Conservation (phyloP, 441 rosid genomes). For the Mallotus repandus region DNA sequence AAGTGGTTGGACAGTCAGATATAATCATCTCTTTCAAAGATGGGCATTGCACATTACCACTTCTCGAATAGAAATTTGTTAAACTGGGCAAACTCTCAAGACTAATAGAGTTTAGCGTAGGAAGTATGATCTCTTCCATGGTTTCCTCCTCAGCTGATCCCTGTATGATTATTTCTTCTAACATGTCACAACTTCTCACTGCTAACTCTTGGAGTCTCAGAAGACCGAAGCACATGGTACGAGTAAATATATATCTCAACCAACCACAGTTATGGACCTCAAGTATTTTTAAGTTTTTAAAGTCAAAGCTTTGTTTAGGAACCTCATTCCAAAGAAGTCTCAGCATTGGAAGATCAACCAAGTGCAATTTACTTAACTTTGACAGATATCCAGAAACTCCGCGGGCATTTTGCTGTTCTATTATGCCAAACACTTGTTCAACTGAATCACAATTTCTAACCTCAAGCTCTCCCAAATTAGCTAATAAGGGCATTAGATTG, state of each 20-base stretch:
- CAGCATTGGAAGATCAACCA: slow-evolving; percentile 20
- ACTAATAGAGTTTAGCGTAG: not conserved
- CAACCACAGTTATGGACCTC: slow-evolving; percentile 23
- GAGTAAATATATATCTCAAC: slow-evolving; percentile 24
- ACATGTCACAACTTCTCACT: slow-evolving; percentile 13
- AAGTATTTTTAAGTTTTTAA: slow-evolving; percentile 10
- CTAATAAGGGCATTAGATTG: not conserved
- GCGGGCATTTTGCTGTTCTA: too few relatives aligned
- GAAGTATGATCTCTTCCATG: not conserved
- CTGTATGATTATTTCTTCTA: slow-evolving; percentile 22
- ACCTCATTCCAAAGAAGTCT: not conserved
- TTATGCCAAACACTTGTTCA: too few relatives aligned
- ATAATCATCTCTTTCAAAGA: not conserved
- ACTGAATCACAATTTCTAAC: slow-evolving; percentile 8
- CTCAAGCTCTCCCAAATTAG: not conserved
- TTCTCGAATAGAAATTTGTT: slow-evolving; percentile 15
- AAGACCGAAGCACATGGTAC: slow-evolving; percentile 15
- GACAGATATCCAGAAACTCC: not conserved
- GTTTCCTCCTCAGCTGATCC: not conserved
- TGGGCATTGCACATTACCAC: not conserved
- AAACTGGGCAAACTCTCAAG: slow-evolving; percentile 11
- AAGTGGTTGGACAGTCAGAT: slow-evolving; percentile 1
- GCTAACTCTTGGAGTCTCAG: not conserved
- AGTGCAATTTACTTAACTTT: slow-evolving; percentile 2
- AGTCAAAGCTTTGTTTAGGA: not conserved